phyloP scores from a whole-genome alignment of 257 asterid species.

The Penstemon barbatus region DNA sequence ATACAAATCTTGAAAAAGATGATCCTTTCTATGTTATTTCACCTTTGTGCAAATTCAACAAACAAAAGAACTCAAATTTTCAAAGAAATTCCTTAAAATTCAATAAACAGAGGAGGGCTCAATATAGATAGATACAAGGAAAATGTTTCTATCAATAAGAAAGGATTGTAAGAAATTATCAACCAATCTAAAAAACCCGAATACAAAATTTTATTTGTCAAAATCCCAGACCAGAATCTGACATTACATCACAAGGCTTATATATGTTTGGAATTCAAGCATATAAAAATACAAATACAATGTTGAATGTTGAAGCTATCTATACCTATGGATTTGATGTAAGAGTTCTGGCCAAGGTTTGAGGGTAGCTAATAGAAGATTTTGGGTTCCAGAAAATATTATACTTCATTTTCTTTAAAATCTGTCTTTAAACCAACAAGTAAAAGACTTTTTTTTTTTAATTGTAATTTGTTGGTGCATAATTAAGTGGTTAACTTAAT shows the following conservation, averaged over 20 bases:
- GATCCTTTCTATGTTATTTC: background rate
- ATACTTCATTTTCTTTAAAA: conserved; percentile 24
- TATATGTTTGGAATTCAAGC: conserved; percentile 30
- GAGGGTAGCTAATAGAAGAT: conserved; percentile 54
- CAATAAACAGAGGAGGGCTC: conserved; percentile 1
- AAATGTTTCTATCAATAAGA: conserved; percentile 17
- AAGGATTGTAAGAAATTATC: conserved; percentile 6
- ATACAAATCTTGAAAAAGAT: conserved; percentile 7
- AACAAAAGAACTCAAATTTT: background rate
- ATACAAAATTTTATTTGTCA: conserved; percentile 20
- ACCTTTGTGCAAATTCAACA: conserved; percentile 20
- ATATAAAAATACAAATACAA: conserved; percentile 35
- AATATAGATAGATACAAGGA: conserved; percentile 11
- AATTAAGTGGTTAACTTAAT: too few species aligned
- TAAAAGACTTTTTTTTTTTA: conserved; percentile 7
- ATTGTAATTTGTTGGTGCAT: background rate
- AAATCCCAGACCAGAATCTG: conserved; percentile 66
- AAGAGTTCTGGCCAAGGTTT: conserved; percentile 68
- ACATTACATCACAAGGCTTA: conserved; percentile 34
- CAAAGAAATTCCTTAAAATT: conserved; percentile 21
- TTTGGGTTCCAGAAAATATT: conserved; percentile 45
- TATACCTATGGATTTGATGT: conserved; percentile 53
- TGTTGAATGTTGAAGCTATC: conserved; percentile 38
- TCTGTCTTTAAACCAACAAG: conserved; percentile 23
- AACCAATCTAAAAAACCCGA: conserved; percentile 12